A percentile compares a stretch with the other conserved stretches of the same genome.
Conservation (phyloP, 2,329 filamentous ascomycete genomes). For the Hysterium pulicare region DNA sequence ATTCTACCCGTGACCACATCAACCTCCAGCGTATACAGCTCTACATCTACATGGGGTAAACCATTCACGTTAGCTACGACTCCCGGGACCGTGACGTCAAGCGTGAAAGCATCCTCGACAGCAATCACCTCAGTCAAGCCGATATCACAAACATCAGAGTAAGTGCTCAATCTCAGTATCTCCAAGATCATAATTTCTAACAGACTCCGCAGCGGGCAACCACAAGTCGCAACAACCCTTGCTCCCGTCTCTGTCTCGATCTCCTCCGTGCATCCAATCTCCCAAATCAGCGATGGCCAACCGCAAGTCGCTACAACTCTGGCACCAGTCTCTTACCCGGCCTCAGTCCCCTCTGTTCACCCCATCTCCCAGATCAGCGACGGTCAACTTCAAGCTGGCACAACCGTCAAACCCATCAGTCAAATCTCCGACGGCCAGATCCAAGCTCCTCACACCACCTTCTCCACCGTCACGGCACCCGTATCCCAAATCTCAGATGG, state of each 20-base stretch:
- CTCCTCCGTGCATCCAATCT: not conserved
- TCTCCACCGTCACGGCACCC: conserved; percentile 2
- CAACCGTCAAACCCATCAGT: not conserved
- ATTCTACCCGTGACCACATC: too few relatives aligned
- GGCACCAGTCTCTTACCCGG: not conserved
- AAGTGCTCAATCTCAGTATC: not conserved
- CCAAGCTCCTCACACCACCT: not conserved
- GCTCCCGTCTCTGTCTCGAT: not conserved
- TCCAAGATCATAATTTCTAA: not conserved
- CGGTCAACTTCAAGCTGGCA: conserved; percentile 10
- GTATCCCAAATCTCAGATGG: conserved; percentile 6
- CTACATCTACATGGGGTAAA: too few relatives aligned
- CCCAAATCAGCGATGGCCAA: conserved; percentile 9
- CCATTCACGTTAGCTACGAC: too few relatives aligned
- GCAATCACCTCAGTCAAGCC: not conserved
- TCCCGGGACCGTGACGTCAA: too few relatives aligned
- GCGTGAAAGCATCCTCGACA: not conserved
- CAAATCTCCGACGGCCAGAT: conserved; percentile 1
- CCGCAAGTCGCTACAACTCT: conserved; percentile 8
- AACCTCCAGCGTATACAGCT: too few relatives aligned
- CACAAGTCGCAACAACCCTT: not conserved
- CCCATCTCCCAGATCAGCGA: conserved; percentile 8
- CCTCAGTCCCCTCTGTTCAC: not conserved
- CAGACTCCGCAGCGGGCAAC: not conserved
- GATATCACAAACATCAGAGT: not conserved